Base-by-base conservation (phyloP, 1,139 yeast species). In the Kluyveromyces sp. region DNA sequence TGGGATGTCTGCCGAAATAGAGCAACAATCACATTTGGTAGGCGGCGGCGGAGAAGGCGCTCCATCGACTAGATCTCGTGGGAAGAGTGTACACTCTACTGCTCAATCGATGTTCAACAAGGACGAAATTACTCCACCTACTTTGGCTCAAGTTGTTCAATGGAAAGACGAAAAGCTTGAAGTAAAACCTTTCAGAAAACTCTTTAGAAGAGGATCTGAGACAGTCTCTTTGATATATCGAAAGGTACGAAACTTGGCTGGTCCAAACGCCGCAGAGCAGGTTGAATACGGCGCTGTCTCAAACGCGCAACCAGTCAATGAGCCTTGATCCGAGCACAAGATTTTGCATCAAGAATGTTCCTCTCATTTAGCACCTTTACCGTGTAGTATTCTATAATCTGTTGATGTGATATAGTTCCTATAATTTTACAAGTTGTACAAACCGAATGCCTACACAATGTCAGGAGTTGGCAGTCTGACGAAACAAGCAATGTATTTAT, bases 401-500 rank as follows among this genome's bases (percentile, higher is more conserved):
- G 26, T 6, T 22, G 9, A 22, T 22, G 26, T 22, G 26, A 22
- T 22, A 22, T 22, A 22, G 26, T 22, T 22, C 26, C 26, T 22
- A 22, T 22, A 22, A 22, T 22, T 22, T 22, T 22, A 22, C 26
- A 22, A 22, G 26, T 22, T 22, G 26, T 22, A 22, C 26, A 22
- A 22, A 22, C 26, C 26, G 12, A n/a, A 7, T 6, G 17, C 33
- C 45, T 48, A 57, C 20, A 55, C 42, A 39, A 59, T 57, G 31
- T 36, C 50, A 20, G 86, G 87, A 44, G 73, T 73, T 42, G 87
- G 80, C 44, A 82, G 61, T 60, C 98, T 76, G 61, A 72, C 77
- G 65, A 80, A 92, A 62, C 97, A 92, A 18, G 97, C 97, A 33
- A 88, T 75, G 66, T 74, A 92, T 64, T 92, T 92, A 49, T 70